These are phyloP conservation scores for Salicornia ramosissima DNA, from an alignment of 148 eudicot genomes.

Conservation along the genomic window DNA sequence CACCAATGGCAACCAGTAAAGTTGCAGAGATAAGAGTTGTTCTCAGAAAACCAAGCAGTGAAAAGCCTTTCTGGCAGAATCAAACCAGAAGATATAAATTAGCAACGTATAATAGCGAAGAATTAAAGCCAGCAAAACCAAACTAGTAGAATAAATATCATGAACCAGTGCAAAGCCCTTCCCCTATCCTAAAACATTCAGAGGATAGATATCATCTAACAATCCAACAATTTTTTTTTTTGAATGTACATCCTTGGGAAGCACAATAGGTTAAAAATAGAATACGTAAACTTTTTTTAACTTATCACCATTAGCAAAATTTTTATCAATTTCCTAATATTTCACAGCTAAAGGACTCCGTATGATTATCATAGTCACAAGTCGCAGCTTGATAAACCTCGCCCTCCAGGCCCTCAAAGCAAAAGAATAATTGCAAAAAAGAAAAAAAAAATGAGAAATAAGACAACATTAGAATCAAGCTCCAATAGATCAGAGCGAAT, in stretches of 20 bases:
- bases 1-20: slow-evolving; percentile 47
- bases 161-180: neutral
- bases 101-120: neutral
- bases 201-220: neutral
- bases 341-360: neutral
- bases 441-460: neutral
- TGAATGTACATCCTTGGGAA: neutral
- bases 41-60: slow-evolving; percentile 46
- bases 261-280: neutral
- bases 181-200: neutral
- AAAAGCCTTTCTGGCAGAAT: slow-evolving; percentile 45
- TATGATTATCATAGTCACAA: neutral
- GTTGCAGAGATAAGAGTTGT: slow-evolving; percentile 48
- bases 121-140: neutral
- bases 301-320: neutral
- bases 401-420: neutral
- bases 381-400: neutral
- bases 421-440: neutral
- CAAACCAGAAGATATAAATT: neutral
- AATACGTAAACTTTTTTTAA: neutral
- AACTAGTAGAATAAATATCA: neutral
- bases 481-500: neutral
- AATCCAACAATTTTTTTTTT: too few species aligned
- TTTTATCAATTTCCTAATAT: neutral
- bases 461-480: slow-evolving; percentile 2